These are phyloP conservation scores for Thermothielavioides terrestris DNA, from an alignment of 495 filamentous ascomycete species.

Conservation along the genomic window DNA sequence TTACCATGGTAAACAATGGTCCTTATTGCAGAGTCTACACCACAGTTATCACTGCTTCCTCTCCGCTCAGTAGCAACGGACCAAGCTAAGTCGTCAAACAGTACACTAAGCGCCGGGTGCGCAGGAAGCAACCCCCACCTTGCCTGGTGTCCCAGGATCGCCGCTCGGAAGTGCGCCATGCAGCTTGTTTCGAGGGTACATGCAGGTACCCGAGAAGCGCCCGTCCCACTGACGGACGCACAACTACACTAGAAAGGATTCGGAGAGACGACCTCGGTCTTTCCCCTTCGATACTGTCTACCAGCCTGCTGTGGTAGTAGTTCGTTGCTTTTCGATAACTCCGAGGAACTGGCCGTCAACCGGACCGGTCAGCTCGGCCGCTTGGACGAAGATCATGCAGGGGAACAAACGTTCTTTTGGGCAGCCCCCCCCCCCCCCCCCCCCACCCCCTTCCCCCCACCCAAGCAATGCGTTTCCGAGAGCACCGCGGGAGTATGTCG, in stretches of 20 bases:
- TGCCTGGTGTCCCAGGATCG: background rate
- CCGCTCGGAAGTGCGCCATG: background rate
- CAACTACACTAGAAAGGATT: too few relatives aligned
- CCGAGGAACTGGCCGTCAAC: background rate
- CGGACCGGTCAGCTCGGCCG: background rate
- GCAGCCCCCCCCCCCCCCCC: background rate
- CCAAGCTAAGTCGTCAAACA: too few relatives aligned
- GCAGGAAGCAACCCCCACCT: background rate
- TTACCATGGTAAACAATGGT: too few relatives aligned
- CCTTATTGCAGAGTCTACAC: too few relatives aligned
- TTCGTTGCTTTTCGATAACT: too few relatives aligned
- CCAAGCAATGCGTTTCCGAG: constrained; percentile 2
- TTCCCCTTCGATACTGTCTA: too few relatives aligned
- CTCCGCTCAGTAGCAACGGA: too few relatives aligned
- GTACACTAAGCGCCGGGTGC: background rate
- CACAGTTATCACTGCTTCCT: too few relatives aligned
- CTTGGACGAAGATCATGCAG: constrained; percentile 13
- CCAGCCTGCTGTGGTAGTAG: too few relatives aligned
- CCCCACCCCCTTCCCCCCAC: too few relatives aligned
- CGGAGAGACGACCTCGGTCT: background rate
- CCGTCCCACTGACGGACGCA: too few relatives aligned
- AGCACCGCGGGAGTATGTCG: constrained; percentile 8
- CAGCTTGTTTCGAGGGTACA: background rate
- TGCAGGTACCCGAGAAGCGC: background rate
- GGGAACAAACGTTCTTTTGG: constrained; percentile 11